These are phyloP conservation scores for Hebeloma cylindrosporum DNA, from an alignment of 768 basidiomycete species.

Conservation along the genomic window DNA sequence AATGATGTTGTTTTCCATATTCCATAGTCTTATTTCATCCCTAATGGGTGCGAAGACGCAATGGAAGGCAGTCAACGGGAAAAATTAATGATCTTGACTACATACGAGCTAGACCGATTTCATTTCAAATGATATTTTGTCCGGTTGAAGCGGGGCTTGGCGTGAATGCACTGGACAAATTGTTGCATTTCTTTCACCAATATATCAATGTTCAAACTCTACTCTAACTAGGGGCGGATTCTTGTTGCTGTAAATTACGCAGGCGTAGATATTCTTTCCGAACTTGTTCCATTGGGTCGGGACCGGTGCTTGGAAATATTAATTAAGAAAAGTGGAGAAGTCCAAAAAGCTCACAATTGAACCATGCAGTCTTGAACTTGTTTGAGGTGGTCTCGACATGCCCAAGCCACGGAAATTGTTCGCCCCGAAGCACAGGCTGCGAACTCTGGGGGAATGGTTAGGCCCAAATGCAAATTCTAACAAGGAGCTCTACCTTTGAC, in stretches of 20 bases:
- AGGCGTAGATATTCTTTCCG: slow-evolving; percentile 73
- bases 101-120: slow-evolving; percentile 2
- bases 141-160: too few relatives aligned
- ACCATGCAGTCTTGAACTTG: slow-evolving; percentile 77
- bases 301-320: slow-evolving; percentile 54
- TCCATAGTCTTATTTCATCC: slow-evolving; percentile 63
- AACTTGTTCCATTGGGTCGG: slow-evolving; percentile 71
- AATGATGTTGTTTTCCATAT: not conserved
- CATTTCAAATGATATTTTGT: not conserved
- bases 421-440: slow-evolving; percentile 82
- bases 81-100: slow-evolving; percentile 29
- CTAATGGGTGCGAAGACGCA: slow-evolving; percentile 67
- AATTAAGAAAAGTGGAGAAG: slow-evolving; percentile 4
- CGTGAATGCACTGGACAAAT: too few relatives aligned
- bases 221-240: not conserved
- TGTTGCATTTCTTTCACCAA: too few relatives aligned
- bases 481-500: slow-evolving; percentile 59
- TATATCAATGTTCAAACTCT: too few relatives aligned
- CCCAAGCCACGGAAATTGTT: slow-evolving; percentile 84
- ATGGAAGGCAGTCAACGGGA: slow-evolving; percentile 55
- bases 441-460: slow-evolving; percentile 53
- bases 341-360: slow-evolving; percentile 59
- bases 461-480: not conserved
- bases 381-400: slow-evolving; percentile 68
- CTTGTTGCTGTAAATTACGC: slow-evolving; percentile 36